A percentile compares a stretch with the other conserved stretches of the same genome.
Conservation (phyloP, 2,329 filamentous ascomycete genomes). For the Penicillium sp. region DNA sequence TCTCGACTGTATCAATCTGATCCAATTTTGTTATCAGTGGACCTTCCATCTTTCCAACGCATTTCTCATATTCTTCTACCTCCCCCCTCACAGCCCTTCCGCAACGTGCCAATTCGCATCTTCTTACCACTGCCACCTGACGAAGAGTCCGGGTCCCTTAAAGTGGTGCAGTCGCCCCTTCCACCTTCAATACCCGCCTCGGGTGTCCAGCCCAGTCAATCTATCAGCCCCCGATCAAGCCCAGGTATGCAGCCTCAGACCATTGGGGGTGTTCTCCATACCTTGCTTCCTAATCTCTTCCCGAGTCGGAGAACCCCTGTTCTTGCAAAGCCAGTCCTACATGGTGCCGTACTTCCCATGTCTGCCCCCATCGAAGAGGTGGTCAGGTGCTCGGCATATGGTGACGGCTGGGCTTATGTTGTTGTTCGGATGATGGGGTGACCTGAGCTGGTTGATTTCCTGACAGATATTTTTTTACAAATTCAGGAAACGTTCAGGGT, state of each 20-base stretch:
- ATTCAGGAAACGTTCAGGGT: too few relatives aligned
- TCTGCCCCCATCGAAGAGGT: conserved; percentile 78
- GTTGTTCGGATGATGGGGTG: conserved; percentile 73
- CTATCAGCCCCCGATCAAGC: conserved; percentile 21
- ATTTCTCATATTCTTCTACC: conserved; percentile 77
- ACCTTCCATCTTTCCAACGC: conserved; percentile 71
- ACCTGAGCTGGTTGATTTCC: too few relatives aligned
- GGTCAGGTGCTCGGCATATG: conserved; percentile 79
- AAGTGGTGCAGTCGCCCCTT: conserved; percentile 76
- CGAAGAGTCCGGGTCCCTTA: conserved; percentile 54
- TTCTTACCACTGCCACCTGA: conserved; percentile 75
- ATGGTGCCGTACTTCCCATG: conserved; percentile 84
- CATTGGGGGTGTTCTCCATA: conserved; percentile 76
- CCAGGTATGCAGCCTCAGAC: conserved; percentile 61
- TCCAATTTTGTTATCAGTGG: conserved; percentile 55
- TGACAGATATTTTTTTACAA: too few relatives aligned
- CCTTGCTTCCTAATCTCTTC: conserved; percentile 77
- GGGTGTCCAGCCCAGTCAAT: conserved; percentile 32
- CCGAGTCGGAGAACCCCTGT: conserved; percentile 83
- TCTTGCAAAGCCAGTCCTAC: conserved; percentile 80
- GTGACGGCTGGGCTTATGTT: conserved; percentile 88
- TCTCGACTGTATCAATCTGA: neutral
- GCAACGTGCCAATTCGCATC: conserved; percentile 82
- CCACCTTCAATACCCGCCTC: conserved; percentile 51
- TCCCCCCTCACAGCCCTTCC: conserved; percentile 69